Base-by-base conservation (phyloP, 176 grass and related monocot species). In the Musa itinerans region DNA sequence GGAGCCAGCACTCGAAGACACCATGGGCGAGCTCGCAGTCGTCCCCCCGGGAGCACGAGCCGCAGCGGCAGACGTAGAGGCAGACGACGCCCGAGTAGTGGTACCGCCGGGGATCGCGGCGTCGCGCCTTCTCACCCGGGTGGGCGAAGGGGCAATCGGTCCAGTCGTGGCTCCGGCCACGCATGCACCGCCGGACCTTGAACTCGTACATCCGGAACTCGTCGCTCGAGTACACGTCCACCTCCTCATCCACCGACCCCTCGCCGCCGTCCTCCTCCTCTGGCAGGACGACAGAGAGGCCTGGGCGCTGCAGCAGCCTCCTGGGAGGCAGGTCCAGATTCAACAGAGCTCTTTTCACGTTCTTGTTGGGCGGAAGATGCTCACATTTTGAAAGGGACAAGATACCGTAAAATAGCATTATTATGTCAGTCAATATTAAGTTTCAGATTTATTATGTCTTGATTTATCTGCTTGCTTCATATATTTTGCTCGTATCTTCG, bases 141-240 rank as follows among this genome's bases (percentile, higher is more conserved):
- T 96, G 92, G n/a, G 73, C 79, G 59, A 86, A 96, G 6, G 92
- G 89, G 75, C 92, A 96, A 29, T 78, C 83, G 0, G 84, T 88
- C 92, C 92, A 96, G 77, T 91, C 86, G 74, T 96, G 92, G 83
- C 62, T 82, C 63, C 86, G 74, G 13, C 86, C 79, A 1, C 87
- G 82, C 9, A 73, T 54, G 84, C 92, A 96, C 59, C 76, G 75
- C 10, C 84, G 77, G 17, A 91, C 86, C 76, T 96, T 96, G 83
- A 91, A 96, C 68, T 83, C 86, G 75, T 86, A 83, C 88, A 96
- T 91, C 65, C 88, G 74, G 64, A 96, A 96, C 66, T 89, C 74
- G 65, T 91, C 83, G 72, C 23, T 34, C 13, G 68, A 24, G 34
- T 52, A 71, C 48, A 50, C 68, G 68, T 71, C 49, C 34, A 49